Evolutionary conservation across 2,329 filamentous ascomycete species (phyloP).

Genomic region (Thelonectria blattea): DNA sequence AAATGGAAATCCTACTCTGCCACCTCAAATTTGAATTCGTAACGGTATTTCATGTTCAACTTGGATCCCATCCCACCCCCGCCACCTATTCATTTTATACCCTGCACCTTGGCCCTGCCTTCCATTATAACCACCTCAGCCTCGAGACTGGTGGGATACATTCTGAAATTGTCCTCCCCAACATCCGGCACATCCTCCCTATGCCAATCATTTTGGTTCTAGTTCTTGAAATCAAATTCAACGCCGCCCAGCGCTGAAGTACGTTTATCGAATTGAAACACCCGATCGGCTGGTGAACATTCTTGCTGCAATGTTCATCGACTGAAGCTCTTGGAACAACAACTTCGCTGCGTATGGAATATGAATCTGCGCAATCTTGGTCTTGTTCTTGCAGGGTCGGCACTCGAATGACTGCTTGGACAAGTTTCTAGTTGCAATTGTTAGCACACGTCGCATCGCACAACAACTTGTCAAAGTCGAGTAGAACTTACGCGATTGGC

Average conservation of each 20-base stretch:
- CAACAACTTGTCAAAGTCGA: not conserved
- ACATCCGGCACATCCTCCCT: conserved; percentile 18
- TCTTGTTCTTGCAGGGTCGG: conserved; percentile 98
- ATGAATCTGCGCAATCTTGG: conserved; percentile 95
- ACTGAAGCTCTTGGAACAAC: conserved; percentile 95
- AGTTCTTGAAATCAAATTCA: conserved; percentile 11
- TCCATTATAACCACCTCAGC: conserved; percentile 31
- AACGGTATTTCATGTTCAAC: conserved; percentile 33
- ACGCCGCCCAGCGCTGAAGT: not conserved
- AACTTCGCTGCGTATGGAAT: conserved; percentile 98
- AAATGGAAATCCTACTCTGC: conserved; percentile 20
- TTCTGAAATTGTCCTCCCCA: conserved; percentile 10
- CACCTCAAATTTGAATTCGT: conserved; percentile 19
- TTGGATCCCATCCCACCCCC: conserved; percentile 26
- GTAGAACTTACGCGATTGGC: conserved; percentile 85
- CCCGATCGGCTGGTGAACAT: conserved; percentile 93
- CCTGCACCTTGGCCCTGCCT: conserved; percentile 18
- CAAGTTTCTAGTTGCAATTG: conserved; percentile 69
- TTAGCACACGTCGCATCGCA: conserved; percentile 40
- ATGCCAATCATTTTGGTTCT: conserved; percentile 8
- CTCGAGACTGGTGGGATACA: conserved; percentile 8
- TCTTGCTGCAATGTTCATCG: conserved; percentile 97
- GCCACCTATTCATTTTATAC: conserved; percentile 28
- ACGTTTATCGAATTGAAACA: conserved; percentile 68
- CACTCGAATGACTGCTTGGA: conserved; percentile 97